phyloP scores from a whole-genome alignment of 441 rosid genomes.

The Populus hybrid region DNA sequence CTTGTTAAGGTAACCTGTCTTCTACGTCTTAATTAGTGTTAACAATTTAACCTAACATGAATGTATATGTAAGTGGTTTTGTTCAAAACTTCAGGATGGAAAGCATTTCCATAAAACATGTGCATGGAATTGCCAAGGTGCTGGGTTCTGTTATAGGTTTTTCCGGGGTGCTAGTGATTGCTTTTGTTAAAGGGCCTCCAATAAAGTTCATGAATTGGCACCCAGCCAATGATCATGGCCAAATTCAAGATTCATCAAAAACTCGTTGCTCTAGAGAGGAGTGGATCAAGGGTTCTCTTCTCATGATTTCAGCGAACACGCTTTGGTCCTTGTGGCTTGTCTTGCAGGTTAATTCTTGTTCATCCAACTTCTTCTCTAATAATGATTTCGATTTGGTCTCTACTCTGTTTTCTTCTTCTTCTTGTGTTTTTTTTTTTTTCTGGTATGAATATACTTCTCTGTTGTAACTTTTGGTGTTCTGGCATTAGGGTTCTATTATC shows the following conservation, averaged over 20 bases:
- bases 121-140: conserved; percentile 56
- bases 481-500: conserved; percentile 40
- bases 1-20: conserved; percentile 40
- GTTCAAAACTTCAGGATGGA: conserved; percentile 41
- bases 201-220: conserved; percentile 33
- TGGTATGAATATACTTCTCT: neutral
- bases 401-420: neutral
- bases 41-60: neutral
- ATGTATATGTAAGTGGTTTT: neutral
- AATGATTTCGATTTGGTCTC: neutral
- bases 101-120: conserved; percentile 31
- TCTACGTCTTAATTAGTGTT: too few relatives aligned
- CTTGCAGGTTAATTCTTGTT: conserved; percentile 48
- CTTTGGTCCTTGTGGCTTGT: conserved; percentile 79
- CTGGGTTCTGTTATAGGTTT: conserved; percentile 56
- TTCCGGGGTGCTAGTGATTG: conserved; percentile 70
- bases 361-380: neutral
- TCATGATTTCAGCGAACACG: conserved; percentile 67
- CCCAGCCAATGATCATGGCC: conserved; percentile 6
- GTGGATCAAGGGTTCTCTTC: conserved; percentile 61
- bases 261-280: conserved; percentile 14
- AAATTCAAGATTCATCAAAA: conserved; percentile 11
- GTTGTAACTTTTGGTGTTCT: neutral
- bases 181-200: conserved; percentile 68
- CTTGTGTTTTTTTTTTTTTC: too few relatives aligned